A percentile compares a stretch with the other conserved stretches of the same genome.
Conservation (phyloP, 2,329 filamentous ascomycete species). For the Colletotrichum eremochloae region DNA sequence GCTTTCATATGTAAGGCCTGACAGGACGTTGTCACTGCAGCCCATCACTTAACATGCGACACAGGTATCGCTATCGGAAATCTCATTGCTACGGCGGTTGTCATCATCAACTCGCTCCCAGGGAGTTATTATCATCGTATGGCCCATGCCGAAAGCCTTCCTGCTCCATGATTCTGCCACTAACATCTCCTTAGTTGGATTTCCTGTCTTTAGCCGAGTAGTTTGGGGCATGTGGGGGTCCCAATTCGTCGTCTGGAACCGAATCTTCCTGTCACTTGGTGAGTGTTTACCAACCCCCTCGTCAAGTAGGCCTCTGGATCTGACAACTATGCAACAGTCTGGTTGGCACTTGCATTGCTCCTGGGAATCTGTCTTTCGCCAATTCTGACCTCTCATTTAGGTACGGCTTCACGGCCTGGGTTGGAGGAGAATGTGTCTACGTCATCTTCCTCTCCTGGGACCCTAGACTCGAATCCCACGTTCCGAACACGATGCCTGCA, state of each 20-base stretch:
- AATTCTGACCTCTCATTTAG: conserved; percentile 40
- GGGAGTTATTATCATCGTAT: conserved; percentile 58
- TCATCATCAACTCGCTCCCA: conserved; percentile 59
- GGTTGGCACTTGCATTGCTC: conserved; percentile 34
- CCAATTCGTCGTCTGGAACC: conserved; percentile 51
- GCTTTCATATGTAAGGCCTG: conserved; percentile 53
- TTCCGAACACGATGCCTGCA: conserved; percentile 57
- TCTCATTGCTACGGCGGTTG: conserved; percentile 53
- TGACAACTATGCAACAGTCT: conserved; percentile 41
- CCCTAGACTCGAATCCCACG: conserved; percentile 56
- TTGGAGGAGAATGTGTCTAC: conserved; percentile 61
- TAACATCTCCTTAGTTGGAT: conserved; percentile 44
- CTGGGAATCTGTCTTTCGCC: no score
- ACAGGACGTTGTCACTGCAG: not conserved
- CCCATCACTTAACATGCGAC: conserved; percentile 3
- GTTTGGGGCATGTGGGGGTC: conserved; percentile 50
- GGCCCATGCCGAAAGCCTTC: conserved; percentile 12
- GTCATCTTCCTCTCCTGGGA: conserved; percentile 61
- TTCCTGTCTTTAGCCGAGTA: conserved; percentile 51
- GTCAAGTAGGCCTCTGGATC: no score
- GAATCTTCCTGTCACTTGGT: conserved; percentile 56
- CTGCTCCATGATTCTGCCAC: not conserved
- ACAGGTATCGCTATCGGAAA: conserved; percentile 54
- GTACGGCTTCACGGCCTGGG: conserved; percentile 61
- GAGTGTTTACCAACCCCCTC: no score